Percentiles rank a stretch among this genome's conserved stretches.
Evolutionary conservation across 1,284 basidiomycete genomes (phyloP).

Genomic region (Puccinia polysora): DNA sequence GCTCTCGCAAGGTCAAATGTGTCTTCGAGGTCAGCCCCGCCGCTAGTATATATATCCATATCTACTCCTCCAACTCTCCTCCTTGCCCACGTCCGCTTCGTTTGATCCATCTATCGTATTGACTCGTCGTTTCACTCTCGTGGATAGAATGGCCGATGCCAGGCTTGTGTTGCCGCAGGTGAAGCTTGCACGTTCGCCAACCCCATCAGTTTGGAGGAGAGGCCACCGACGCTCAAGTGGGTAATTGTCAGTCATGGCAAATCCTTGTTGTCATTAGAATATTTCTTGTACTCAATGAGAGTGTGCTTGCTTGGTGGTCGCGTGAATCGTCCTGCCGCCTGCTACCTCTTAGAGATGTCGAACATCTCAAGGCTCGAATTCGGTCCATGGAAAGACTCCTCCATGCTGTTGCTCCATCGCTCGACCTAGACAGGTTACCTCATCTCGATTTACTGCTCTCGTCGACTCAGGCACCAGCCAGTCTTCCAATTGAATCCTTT

Average conservation of each 20-base stretch:
- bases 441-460: background rate
- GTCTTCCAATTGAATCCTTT: background rate
- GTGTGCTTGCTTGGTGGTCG: background rate
- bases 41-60: too few species aligned
- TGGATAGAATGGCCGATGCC: slow-evolving; percentile 4
- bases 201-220: slow-evolving; percentile 6
- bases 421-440: slow-evolving; percentile 16
- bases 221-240: slow-evolving; percentile 26
- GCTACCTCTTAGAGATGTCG: slow-evolving; percentile 17
- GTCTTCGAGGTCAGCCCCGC: slow-evolving; percentile 18
- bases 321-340: background rate
- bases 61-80: too few species aligned
- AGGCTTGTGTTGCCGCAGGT: background rate
- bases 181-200: slow-evolving; percentile 16
- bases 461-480: background rate
- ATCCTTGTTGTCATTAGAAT: background rate
- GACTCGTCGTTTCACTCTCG: background rate
- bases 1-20: slow-evolving; percentile 25
- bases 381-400: slow-evolving; percentile 25
- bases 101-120: background rate
- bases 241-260: background rate
- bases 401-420: background rate
- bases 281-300: background rate
- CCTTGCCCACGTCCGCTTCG: too few species aligned
- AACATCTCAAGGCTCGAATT: slow-evolving; percentile 23